Evolutionary conservation across 1,284 basidiomycete species (phyloP), one percentile per base, ranked within the genome.

Genomic region (Trichosporon faecale): DNA sequence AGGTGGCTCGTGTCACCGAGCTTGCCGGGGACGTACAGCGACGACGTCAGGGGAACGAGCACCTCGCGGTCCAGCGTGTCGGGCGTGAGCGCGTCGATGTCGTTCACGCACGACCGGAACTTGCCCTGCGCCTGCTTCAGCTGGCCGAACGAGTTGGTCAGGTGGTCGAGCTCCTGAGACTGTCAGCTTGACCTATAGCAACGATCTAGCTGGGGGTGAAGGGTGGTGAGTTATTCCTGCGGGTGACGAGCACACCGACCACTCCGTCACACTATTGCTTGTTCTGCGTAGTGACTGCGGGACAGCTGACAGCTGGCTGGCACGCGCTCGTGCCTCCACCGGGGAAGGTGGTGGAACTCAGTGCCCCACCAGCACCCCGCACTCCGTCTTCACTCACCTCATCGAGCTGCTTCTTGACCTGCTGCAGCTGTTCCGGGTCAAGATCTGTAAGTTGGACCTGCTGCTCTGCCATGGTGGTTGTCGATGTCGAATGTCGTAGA

Each of bases 21-120:
- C 83, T 91, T 94, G 33, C 95, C 96, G 1, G 95, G 94, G 16
- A 98, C 92, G 80, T 98, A 98, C 3, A 99, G 87, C 1, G 94
- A 97, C 81, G 92, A 93, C 11, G 95, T 98, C 65, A 98, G 85
- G 2, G 96, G 96, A 1, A 98, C 92, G 23, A 98, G 87, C 71
- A 95, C 89, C 18, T 90, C 89, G 85, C 93, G 95, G 76, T 88
- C 95, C 78, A 89, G 86, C 77, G 92, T 94, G 65, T 87, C 85
- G 0, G 89, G 88, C 69, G 90, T 92, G 11, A 98, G 85, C 75
- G 93, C 89, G n/a, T 85, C 85, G 2, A 95, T 89, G 75, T 92
- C 82, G 65, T 92, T 91, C 40, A 95, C 88, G 77, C 95, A 98
- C 12, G 89, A 85, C 75, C 89, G 91, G 87, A 98, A 98, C 84